Percentiles rank a stretch among this genome's conserved stretches.
Evolutionary conservation across 1,284 basidiomycete genomes (phyloP).

Genomic region (Trichosporon inkin): DNA sequence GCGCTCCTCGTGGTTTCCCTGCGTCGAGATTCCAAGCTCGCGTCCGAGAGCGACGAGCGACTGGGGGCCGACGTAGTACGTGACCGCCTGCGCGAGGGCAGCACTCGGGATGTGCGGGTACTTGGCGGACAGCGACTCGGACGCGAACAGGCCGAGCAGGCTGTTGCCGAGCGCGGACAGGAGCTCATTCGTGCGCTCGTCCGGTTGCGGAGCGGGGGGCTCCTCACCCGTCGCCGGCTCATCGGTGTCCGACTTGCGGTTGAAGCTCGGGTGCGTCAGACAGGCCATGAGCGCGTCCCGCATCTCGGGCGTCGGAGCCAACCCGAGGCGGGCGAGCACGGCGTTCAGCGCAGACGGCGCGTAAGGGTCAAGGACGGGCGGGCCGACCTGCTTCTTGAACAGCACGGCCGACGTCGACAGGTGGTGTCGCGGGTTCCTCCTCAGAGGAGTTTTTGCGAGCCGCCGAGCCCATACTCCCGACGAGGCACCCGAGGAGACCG

Average conservation of each 20-base stretch:
- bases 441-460: conserved; percentile 23
- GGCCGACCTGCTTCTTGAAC: conserved; percentile 10
- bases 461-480: conserved; percentile 23
- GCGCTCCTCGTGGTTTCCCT: conserved; percentile 25
- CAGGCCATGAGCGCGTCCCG: conserved; percentile 38
- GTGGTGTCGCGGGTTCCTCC: conserved; percentile 11
- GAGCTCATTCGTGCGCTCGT: conserved; percentile 66
- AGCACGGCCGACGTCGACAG: conserved; percentile 12
- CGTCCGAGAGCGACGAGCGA: conserved; percentile 78
- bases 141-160: conserved; percentile 82
- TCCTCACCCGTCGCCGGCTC: background rate
- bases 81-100: conserved; percentile 83
- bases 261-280: conserved; percentile 72
- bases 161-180: conserved; percentile 80
- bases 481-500: conserved; percentile 1
- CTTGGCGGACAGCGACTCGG: conserved; percentile 74
- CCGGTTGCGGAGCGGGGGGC: conserved; percentile 48
- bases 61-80: conserved; percentile 80
- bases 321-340: conserved; percentile 41
- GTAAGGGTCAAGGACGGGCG: conserved; percentile 15
- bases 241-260: conserved; percentile 35
- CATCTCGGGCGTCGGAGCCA: conserved; percentile 31
- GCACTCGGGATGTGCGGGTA: conserved; percentile 90
- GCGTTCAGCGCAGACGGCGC: conserved; percentile 38
- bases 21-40: conserved; percentile 57